Evolutionary conservation across 2,329 filamentous ascomycete genomes (phyloP).

Genomic region (Alternaria gaisen): DNA sequence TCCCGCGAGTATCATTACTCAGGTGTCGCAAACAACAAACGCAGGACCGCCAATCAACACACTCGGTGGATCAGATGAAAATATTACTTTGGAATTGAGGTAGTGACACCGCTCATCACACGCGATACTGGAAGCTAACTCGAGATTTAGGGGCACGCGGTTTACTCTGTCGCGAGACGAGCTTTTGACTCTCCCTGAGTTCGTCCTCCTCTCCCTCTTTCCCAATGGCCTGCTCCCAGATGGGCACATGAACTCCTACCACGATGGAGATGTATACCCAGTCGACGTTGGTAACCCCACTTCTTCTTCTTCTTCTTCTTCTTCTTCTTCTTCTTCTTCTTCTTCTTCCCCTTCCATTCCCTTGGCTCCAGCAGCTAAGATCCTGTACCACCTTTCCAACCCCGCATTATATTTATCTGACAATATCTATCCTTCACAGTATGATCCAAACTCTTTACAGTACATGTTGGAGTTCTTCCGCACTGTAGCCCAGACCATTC

Average conservation of each 20-base stretch:
- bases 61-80: constrained; percentile 89
- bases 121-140: constrained; percentile 22
- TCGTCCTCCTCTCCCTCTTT: constrained; percentile 95
- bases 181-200: constrained; percentile 93
- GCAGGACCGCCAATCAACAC: constrained; percentile 87
- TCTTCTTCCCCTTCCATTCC: constrained; percentile 39
- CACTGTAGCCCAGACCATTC: constrained; percentile 94
- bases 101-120: constrained; percentile 56
- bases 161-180: constrained; percentile 96
- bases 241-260: constrained; percentile 91
- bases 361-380: constrained; percentile 49
- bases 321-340: constrained; percentile 45
- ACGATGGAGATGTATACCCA: constrained; percentile 92
- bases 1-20: constrained; percentile 97
- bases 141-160: constrained; percentile 75
- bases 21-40: constrained; percentile 79
- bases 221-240: constrained; percentile 98
- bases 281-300: constrained; percentile 81
- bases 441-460: constrained; percentile 93
- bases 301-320: constrained; percentile 38
- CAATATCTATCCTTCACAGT: constrained; percentile 71
- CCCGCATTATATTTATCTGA: constrained; percentile 64
- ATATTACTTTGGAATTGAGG: constrained; percentile 93
- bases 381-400: constrained; percentile 55
- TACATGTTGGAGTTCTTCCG: constrained; percentile 99